phyloP scores from a whole-genome alignment of 345 rosid species.

The Punica granatum region DNA sequence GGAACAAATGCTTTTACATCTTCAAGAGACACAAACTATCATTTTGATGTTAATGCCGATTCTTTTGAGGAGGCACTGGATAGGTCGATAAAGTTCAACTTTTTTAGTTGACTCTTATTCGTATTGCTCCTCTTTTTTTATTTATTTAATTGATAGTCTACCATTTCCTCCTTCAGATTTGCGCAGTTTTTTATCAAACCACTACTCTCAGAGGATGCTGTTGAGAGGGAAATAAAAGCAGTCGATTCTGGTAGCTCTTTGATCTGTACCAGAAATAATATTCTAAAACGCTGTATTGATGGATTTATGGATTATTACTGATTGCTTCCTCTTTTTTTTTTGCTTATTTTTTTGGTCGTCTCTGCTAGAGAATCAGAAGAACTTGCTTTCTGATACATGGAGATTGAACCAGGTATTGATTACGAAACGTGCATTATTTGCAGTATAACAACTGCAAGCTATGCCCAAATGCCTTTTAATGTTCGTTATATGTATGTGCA shows the following conservation, averaged over 20 bases:
- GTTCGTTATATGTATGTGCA: neutral
- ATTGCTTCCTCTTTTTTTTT: constrained; percentile 12
- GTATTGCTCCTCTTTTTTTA: constrained; percentile 4
- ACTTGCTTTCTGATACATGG: constrained; percentile 65
- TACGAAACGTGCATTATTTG: neutral
- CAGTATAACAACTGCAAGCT: neutral
- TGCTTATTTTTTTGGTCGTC: constrained; percentile 6
- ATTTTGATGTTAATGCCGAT: constrained; percentile 59
- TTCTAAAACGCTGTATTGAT: neutral
- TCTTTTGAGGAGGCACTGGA: constrained; percentile 75
- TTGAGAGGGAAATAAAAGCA: constrained; percentile 74
- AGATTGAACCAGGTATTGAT: constrained; percentile 66
- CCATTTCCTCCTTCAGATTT: constrained; percentile 34
- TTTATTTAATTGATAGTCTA: constrained; percentile 8
- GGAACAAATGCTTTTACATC: constrained; percentile 65
- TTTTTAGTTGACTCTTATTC: constrained; percentile 1
- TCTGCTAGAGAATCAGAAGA: constrained; percentile 71
- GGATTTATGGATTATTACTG: constrained; percentile 56
- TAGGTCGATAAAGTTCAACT: constrained; percentile 27
- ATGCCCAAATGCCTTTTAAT: neutral
- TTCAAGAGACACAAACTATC: constrained; percentile 57
- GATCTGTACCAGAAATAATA: neutral
- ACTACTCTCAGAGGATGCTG: constrained; percentile 80
- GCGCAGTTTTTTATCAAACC: constrained; percentile 81
- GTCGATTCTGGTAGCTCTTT: constrained; percentile 61